phyloP scores from a whole-genome alignment of 257 asterid genomes.

The Ilex aquifolium region DNA sequence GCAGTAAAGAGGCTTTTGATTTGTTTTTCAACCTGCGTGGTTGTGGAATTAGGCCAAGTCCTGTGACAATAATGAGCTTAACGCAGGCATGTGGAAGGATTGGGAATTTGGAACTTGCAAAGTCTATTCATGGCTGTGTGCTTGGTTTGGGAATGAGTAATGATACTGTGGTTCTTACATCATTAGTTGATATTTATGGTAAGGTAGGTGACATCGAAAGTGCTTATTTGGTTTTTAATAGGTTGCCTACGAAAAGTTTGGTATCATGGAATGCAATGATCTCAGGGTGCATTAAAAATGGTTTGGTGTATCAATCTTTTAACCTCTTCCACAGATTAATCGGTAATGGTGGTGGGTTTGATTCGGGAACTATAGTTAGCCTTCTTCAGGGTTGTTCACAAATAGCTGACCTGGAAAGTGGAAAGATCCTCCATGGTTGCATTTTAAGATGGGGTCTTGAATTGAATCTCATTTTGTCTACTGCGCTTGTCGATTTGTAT shows the following conservation, averaged over 20 bases:
- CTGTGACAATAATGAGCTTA: too few relatives aligned
- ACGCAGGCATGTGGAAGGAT: too few relatives aligned
- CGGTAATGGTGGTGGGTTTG: slow-evolving; percentile 5
- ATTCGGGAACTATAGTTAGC: slow-evolving; percentile 13
- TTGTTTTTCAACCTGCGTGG: too few relatives aligned
- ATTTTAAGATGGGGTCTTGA: slow-evolving; percentile 9
- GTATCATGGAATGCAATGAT: slow-evolving; percentile 18
- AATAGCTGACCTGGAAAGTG: slow-evolving; percentile 7
- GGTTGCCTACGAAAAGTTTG: slow-evolving; percentile 7
- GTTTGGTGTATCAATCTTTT: slow-evolving; percentile 4
- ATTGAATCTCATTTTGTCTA: slow-evolving; percentile 5
- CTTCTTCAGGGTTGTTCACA: slow-evolving; percentile 17
- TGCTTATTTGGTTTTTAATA: slow-evolving; percentile 8
- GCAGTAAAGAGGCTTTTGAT: too few relatives aligned
- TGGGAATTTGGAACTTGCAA: too few relatives aligned
- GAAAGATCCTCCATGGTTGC: slow-evolving; percentile 12
- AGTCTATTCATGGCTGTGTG: too few relatives aligned
- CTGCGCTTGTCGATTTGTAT: slow-evolving; percentile 14
- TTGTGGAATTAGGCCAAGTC: too few relatives aligned
- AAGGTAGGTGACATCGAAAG: slow-evolving; percentile 10
- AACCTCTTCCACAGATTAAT: slow-evolving; percentile 11
- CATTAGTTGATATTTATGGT: slow-evolving; percentile 6
- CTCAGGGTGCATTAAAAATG: slow-evolving; percentile 11
- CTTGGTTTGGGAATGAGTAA: too few relatives aligned
- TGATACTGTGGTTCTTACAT: too few relatives aligned